Evolutionary conservation across 345 rosid species (phyloP).

Genomic region (Laguncularia racemosa): DNA sequence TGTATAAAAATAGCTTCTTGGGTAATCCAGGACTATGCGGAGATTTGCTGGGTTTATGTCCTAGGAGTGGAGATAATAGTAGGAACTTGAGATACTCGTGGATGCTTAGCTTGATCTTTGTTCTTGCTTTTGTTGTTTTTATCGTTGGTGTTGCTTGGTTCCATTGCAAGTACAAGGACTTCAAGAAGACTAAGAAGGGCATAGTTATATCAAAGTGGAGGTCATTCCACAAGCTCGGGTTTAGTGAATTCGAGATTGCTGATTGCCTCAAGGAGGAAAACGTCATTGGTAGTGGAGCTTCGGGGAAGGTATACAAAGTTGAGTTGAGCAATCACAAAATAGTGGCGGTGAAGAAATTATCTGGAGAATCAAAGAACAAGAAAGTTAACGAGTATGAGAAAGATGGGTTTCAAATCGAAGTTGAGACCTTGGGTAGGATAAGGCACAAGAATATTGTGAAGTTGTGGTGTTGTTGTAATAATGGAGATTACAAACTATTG

Average conservation of each 20-base stretch:
- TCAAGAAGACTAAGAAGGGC: constrained; percentile 34
- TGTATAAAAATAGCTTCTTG: constrained; percentile 43
- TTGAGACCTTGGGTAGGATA: constrained; percentile 76
- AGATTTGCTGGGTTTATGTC: constrained; percentile 54
- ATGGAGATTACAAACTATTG: constrained; percentile 55
- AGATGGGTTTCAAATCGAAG: constrained; percentile 65
- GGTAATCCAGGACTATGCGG: constrained; percentile 83
- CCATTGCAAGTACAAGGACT: constrained; percentile 36
- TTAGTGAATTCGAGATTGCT: constrained; percentile 56
- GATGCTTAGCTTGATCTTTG: constrained; percentile 55
- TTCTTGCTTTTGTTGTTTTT: constrained; percentile 44
- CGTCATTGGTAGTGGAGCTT: constrained; percentile 76
- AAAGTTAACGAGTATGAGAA: constrained; percentile 20
- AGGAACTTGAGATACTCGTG: constrained; percentile 35
- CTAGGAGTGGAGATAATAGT: constrained; percentile 12
- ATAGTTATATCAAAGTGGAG: constrained; percentile 56
- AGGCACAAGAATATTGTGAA: constrained; percentile 87
- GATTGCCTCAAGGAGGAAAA: constrained; percentile 57
- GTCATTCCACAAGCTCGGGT: constrained; percentile 78
- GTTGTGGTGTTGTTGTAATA: constrained; percentile 73
- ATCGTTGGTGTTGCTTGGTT: constrained; percentile 59
- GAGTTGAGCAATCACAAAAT: constrained; percentile 55
- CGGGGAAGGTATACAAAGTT: constrained; percentile 79
- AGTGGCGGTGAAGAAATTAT: constrained; percentile 82
- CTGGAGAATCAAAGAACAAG: constrained; percentile 29